Conservation (phyloP, 371 early-diverging fungal genomes). For the Syncephalis fuscata region DNA sequence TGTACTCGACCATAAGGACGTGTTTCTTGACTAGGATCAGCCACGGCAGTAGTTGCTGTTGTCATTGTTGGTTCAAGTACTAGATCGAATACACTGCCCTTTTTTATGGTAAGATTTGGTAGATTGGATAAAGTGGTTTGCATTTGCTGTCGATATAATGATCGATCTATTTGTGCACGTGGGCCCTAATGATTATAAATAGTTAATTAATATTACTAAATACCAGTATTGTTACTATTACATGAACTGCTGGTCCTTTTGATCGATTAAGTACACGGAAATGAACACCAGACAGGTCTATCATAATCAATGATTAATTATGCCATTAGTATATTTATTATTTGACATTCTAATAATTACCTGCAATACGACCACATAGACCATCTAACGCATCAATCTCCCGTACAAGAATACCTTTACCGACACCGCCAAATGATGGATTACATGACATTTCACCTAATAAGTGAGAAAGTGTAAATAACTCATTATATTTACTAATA, state of each 20-base stretch:
- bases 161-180: conserved; percentile 70
- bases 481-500: background rate
- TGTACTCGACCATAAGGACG: conserved; percentile 16
- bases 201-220: background rate
- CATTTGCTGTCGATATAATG: conserved; percentile 58
- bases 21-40: conserved; percentile 4
- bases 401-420: conserved; percentile 64
- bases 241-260: conserved; percentile 78
- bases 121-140: conserved; percentile 38
- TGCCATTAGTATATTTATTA: background rate
- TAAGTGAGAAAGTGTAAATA: background rate
- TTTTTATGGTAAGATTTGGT: conserved; percentile 47
- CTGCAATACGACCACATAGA: conserved; percentile 56
- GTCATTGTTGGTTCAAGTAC: conserved; percentile 24
- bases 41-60: background rate
- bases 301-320: background rate
- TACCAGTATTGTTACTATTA: conserved; percentile 7
- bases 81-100: conserved; percentile 61
- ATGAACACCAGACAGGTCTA: conserved; percentile 69
- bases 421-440: conserved; percentile 77
- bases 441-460: conserved; percentile 80
- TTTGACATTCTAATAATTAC: conserved; percentile 9
- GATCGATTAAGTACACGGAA: conserved; percentile 73
- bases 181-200: conserved; percentile 29
- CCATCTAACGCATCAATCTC: conserved; percentile 81